Conservation (phyloP, 2,329 filamentous ascomycete genomes). For the Botryosphaeria dothidea region DNA sequence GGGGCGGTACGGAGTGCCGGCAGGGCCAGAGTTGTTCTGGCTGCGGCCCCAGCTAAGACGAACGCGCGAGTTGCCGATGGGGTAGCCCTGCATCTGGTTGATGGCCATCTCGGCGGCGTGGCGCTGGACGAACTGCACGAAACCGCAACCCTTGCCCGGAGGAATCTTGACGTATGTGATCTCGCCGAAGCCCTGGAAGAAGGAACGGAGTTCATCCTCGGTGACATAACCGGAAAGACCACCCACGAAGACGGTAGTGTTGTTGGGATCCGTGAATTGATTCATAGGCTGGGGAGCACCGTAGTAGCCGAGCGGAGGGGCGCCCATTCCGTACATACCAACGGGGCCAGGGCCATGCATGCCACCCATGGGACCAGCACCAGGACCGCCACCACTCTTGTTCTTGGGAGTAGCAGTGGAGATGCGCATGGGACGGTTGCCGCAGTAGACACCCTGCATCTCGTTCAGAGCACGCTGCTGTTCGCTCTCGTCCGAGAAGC, state of each 20-base stretch:
- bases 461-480: slow-evolving; percentile 94
- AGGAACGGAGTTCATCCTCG: slow-evolving; percentile 98
- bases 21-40: slow-evolving; percentile 97
- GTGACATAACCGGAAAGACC: slow-evolving; percentile 97
- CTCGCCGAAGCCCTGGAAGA: slow-evolving; percentile 99
- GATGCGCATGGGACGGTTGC: slow-evolving; percentile 97
- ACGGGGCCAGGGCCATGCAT: slow-evolving; percentile 53
- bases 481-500: slow-evolving; percentile 92
- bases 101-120: slow-evolving; percentile 99
- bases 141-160: slow-evolving; percentile 97
- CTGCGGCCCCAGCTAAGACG: slow-evolving; percentile 96
- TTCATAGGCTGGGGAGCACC: slow-evolving; percentile 85
- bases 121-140: slow-evolving; percentile 98
- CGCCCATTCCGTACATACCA: slow-evolving; percentile 71
- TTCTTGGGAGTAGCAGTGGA: slow-evolving; percentile 98
- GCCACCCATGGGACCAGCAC: slow-evolving; percentile 52
- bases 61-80: slow-evolving; percentile 97
- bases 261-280: slow-evolving; percentile 99
- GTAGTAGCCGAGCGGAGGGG: slow-evolving; percentile 66
- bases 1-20: slow-evolving; percentile 94
- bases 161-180: slow-evolving; percentile 99
- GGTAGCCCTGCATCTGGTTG: slow-evolving; percentile 99
- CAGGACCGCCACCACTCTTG: slow-evolving; percentile 57
- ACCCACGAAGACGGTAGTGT: slow-evolving; percentile 98
- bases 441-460: slow-evolving; percentile 99